Base-by-base conservation (phyloP, 2,329 filamentous ascomycete species). In the Xylariaceae sp. region DNA sequence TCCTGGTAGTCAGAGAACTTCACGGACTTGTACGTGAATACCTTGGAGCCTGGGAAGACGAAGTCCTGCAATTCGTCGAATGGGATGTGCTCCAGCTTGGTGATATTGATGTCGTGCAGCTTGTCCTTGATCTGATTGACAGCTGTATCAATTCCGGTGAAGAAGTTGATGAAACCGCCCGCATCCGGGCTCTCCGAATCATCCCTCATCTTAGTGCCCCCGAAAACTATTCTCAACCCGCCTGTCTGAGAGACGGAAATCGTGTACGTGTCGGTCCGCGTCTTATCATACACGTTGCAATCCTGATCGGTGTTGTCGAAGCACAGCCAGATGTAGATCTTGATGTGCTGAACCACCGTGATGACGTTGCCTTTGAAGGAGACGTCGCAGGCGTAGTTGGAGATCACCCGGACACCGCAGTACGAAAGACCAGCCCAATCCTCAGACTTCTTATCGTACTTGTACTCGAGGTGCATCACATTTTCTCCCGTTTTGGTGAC, bases 1-100 rank as follows among this genome's bases (percentile, higher is more conserved):
- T 58, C 56, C 45, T 58, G 56, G n/a, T 53, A 17, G 23, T 53
- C 18, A 6, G 51, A 53, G 15, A 53, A 53, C 7, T 30, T n/a
- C 18, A 30, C 51, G n/a, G n/a, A 44, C 37, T 45, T 53, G 18
- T 53, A 53, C 4, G 37, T 53, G 34, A 53, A 53, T 1, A 53
- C 51, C 41, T 53, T 53, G 10, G 37, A 41, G 5, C 51, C 51
- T 23, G 51, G 51, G 51, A 53, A 53, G 51, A 53, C 18, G 51
- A 53, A 53, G 15, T 44, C n/a, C n/a, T 53, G 8, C 17, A 53
- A 18, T 18, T 41, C 10, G 13, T 53, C 17, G 13, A 53, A 45
- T 9, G 37, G 34, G 6, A 53, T 41, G 5, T 53, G 35, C 2
- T 18, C 8, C 15, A 53, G 17, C 30, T 41, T 4, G 7, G 35